These are phyloP conservation scores for Primulina eburnea DNA, from an alignment of 257 asterid genomes.

Conservation along the genomic window DNA sequence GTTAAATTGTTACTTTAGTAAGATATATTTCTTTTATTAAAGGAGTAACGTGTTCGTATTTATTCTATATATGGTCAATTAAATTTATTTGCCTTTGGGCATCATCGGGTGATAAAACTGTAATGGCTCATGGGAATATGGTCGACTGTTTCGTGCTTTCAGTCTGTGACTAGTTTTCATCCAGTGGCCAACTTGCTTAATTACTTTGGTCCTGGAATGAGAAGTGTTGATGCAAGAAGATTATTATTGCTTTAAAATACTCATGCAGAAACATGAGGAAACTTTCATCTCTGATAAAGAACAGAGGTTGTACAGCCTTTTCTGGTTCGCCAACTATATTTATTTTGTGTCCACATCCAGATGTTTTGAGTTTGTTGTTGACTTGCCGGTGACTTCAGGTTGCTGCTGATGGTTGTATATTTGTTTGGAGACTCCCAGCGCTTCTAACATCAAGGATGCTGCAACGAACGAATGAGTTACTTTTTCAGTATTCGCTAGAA, in stretches of 20 bases:
- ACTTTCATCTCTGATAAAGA: slow-evolving; percentile 1
- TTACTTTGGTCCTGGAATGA: neutral
- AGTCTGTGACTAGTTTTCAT: too few relatives aligned
- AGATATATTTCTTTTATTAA: neutral
- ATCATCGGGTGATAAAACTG: neutral
- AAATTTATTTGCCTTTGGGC: neutral
- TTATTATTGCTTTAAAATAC: neutral
- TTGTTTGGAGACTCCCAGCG: slow-evolving; percentile 66
- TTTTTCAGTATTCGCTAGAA: slow-evolving; percentile 32
- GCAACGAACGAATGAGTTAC: slow-evolving; percentile 32
- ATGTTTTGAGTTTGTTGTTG: neutral
- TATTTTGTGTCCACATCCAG: slow-evolving; percentile 4
- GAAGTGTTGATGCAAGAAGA: neutral
- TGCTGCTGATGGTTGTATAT: slow-evolving; percentile 60
- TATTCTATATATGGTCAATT: slow-evolving; percentile 1
- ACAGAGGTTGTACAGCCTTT: neutral
- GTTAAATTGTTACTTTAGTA: neutral
- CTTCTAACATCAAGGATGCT: slow-evolving; percentile 48
- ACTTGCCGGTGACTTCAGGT: slow-evolving; percentile 47
- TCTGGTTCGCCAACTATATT: neutral
- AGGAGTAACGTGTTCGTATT: neutral
- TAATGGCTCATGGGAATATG: neutral
- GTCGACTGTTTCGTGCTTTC: too few relatives aligned
- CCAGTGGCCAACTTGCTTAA: neutral
- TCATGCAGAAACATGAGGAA: slow-evolving; percentile 3